Evolutionary conservation across 2,329 filamentous ascomycete genomes (phyloP).

Genomic region (Akanthomyces muscarius): DNA sequence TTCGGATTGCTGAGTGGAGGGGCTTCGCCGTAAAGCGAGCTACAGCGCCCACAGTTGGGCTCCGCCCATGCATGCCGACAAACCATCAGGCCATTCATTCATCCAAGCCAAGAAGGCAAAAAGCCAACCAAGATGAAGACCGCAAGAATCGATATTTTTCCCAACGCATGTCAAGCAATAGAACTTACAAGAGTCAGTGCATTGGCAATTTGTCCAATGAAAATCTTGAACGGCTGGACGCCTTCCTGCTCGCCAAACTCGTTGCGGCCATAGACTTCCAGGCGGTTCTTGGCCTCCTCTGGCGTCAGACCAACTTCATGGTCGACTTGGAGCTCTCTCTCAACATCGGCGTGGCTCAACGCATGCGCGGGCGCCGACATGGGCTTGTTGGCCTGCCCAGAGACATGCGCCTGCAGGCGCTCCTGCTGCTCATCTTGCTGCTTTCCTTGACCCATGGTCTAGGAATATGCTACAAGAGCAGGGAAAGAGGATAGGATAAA

Average conservation of each 20-base stretch:
- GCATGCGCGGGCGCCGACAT: slow-evolving; percentile 61
- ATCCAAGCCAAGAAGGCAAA: not conserved
- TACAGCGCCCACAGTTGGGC: not conserved
- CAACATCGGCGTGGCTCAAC: slow-evolving; percentile 49
- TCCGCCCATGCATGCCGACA: not conserved
- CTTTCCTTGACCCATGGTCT: slow-evolving; percentile 26
- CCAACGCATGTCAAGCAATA: not conserved
- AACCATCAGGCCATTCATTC: not conserved
- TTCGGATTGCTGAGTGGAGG: not conserved
- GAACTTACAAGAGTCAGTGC: slow-evolving; percentile 60
- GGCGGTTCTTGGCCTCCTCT: slow-evolving; percentile 49
- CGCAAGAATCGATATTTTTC: not conserved
- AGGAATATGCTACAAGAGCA: slow-evolving; percentile 10
- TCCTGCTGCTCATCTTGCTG: slow-evolving; percentile 17
- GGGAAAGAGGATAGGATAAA: not conserved
- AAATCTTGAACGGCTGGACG: slow-evolving; percentile 59
- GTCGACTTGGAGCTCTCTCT: slow-evolving; percentile 52
- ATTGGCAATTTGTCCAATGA: slow-evolving; percentile 63
- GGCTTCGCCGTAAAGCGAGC: not conserved
- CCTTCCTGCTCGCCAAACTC: slow-evolving; percentile 58
- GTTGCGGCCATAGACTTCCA: slow-evolving; percentile 57
- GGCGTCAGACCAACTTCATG: slow-evolving; percentile 53
- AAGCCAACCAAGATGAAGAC: not conserved
- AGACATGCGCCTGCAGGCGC: slow-evolving; percentile 24
- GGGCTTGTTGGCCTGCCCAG: slow-evolving; percentile 41